Evolutionary conservation across 2,329 filamentous ascomycete species (phyloP), one percentile per base, ranked within the genome.

Genomic region (Colletotrichum graminicola): DNA sequence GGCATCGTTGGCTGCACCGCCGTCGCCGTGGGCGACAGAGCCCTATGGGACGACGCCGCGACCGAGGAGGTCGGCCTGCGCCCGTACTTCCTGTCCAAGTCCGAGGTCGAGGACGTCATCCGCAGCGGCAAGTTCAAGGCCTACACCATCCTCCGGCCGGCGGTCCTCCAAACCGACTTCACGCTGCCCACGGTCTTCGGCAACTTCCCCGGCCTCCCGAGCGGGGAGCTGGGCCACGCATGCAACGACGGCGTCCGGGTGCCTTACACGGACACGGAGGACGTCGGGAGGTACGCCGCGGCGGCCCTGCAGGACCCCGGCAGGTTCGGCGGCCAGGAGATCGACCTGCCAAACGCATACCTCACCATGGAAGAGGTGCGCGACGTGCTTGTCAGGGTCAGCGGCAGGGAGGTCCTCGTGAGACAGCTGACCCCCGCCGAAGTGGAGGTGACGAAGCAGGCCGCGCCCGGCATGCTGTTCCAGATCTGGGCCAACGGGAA

Each of bases 41-140:
- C 56, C 0, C 11, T 77, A 3, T 80, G 79, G 79, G 76, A 78
- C 5, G 71, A 77, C 5, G 56, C 66, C 0, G 32, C 16, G 1
- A 74, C 73, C 0, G 62, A 75, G 21, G 60, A 74, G 16, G 16
- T 52, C 6, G 18, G 56, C 0, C 68, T 82, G n/a, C 65, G 52
- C 41, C 69, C 26, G 0, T 82, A 85, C 72, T 85, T 77, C 64
- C 62, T 72, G 36, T 83, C 80, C 59, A 85, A 85, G 75, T 74
- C 78, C 1, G 70, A 74, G 0, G 77, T 83, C 18, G 83, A 85
- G 54, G 76, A 79, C 0, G 66, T 72, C 1, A 78, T 82, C 1
- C 78, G 77, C 11, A 23, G 12, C 1, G 77, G 73, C n/a, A 76
- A 74, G 7, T 79, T 81, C 23, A 62, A 72, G 5, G 67, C 76